Evolutionary conservation across 805 yeast species (phyloP).

Genomic region (Tanozyma kutaoensis): DNA sequence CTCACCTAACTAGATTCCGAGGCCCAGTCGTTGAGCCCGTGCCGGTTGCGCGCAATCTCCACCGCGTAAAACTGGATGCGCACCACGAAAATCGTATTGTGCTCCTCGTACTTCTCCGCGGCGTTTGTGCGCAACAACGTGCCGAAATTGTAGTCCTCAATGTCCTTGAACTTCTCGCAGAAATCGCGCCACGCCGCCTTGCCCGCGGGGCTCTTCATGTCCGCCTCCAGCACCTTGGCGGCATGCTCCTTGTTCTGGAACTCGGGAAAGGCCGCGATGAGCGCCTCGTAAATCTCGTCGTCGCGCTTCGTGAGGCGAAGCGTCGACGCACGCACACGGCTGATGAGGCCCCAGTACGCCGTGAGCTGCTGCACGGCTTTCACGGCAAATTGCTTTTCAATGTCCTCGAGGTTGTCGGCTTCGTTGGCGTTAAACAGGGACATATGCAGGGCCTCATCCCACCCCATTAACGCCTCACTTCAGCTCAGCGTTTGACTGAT

Average conservation of each 20-base stretch:
- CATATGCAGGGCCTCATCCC: too few relatives aligned
- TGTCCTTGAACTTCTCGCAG: conserved; percentile 69
- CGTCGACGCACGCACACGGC: conserved; percentile 64
- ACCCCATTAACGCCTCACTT: too few relatives aligned
- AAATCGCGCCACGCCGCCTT: conserved; percentile 87
- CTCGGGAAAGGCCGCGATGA: conserved; percentile 79
- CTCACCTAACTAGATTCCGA: too few relatives aligned
- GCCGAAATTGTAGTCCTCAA: conserved; percentile 93
- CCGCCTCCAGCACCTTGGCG: conserved; percentile 55
- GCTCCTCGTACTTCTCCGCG: conserved; percentile 64
- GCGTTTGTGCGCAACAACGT: conserved; percentile 73
- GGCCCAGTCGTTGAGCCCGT: conserved; percentile 88
- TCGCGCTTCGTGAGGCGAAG: conserved; percentile 62
- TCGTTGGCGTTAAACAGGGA: conserved; percentile 64
- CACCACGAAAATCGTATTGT: conserved; percentile 77
- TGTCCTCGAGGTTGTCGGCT: conserved; percentile 91
- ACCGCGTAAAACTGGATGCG: conserved; percentile 92
- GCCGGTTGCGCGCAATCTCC: conserved; percentile 86
- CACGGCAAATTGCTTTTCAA: conserved; percentile 96
- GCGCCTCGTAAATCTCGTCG: conserved; percentile 50
- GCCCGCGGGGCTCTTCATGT: conserved; percentile 66
- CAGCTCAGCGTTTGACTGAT: too few relatives aligned
- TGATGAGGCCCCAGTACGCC: conserved; percentile 77
- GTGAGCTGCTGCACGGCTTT: conserved; percentile 94
- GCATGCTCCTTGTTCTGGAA: conserved; percentile 48